Conservation (phyloP, 352 stramenopile genomes). For the Pythium sukuiense region DNA sequence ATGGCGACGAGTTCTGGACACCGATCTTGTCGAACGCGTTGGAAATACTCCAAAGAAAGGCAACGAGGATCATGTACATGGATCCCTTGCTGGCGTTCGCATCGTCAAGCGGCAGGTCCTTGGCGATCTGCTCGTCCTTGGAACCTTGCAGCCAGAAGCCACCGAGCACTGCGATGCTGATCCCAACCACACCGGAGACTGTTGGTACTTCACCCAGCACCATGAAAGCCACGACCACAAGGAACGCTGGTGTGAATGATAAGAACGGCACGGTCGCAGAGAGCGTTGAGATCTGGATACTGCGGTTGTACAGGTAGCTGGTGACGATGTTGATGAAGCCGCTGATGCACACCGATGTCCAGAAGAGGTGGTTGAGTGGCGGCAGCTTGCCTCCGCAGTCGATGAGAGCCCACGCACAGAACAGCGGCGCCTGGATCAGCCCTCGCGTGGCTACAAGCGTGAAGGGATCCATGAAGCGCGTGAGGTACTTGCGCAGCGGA, state of each 20-base stretch:
- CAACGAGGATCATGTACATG: conserved; percentile 81
- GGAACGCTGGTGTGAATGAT: conserved; percentile 77
- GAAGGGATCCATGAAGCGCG: conserved; percentile 82
- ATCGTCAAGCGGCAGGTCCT: conserved; percentile 52
- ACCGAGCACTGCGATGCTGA: conserved; percentile 68
- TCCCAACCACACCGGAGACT: conserved; percentile 52
- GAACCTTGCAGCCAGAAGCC: conserved; percentile 73
- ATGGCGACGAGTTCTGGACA: conserved; percentile 72
- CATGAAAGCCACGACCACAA: conserved; percentile 75
- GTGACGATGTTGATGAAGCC: conserved; percentile 78
- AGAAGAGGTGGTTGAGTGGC: conserved; percentile 78
- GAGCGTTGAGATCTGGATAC: conserved; percentile 82
- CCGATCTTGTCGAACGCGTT: conserved; percentile 86
- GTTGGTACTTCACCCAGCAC: conserved; percentile 76
- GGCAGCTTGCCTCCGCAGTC: conserved; percentile 54
- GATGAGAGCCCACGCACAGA: conserved; percentile 62
- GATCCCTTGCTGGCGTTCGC: conserved; percentile 70
- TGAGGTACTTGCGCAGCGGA: conserved; percentile 84
- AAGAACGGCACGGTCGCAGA: conserved; percentile 78
- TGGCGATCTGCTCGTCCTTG: conserved; percentile 39
- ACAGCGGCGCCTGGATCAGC: conserved; percentile 70
- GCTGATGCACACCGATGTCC: conserved; percentile 74
- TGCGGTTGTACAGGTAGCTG: conserved; percentile 83
- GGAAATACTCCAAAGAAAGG: conserved; percentile 82
- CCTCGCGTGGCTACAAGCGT: conserved; percentile 68